Evolutionary conservation across 805 yeast genomes (phyloP), one percentile per base, ranked within the genome.

Genomic region (Starmerella stigmatis): DNA sequence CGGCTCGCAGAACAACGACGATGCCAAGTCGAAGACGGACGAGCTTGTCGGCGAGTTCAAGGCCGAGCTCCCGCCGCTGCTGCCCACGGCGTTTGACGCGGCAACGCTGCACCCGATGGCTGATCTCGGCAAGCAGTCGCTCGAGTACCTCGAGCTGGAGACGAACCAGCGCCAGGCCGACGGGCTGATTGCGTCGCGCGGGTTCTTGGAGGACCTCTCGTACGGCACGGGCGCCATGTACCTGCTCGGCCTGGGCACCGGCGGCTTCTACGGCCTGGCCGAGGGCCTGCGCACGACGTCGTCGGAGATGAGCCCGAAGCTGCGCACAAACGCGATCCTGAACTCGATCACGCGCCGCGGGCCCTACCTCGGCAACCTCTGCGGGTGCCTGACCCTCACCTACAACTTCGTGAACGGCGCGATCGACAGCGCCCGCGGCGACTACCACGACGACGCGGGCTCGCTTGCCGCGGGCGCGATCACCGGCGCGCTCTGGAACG

Each of bases 201-300:
- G 94, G 57, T 92, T 96, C 94, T 75, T 86, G 13, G 98, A 92
- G 64, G 97, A 92, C 68, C 73, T 92, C 53, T 86, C 96, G 74
- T 92, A 92, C 65, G 98, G 98, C 56, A 82, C 97, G 10, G 98
- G 98, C 65, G 79, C 95, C 6, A 86, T 86, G 43, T 92, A 92
- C 62, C 72, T 92, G 55, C 56, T 82, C 26, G 70, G 94, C 34
- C 72, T 92, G 54, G 94, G 94, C 28, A 49, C 77, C 35, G 98
- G 98, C 66, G 98, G 98, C 49, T 66, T 79, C 12, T 81, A 78
- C 58, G 98, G 98, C 49, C 68, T 88, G 50, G 75, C 77, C 49
- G 96, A 89, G 65, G 97, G 98, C 51, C 59, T 92, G 45, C 73
- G 73, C 50, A 77, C 78, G 62, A 71, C 92, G 45, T 92, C 94